phyloP scores from a whole-genome alignment of 1,284 basidiomycete genomes.

The Austroboletus novae-zelandiae region DNA sequence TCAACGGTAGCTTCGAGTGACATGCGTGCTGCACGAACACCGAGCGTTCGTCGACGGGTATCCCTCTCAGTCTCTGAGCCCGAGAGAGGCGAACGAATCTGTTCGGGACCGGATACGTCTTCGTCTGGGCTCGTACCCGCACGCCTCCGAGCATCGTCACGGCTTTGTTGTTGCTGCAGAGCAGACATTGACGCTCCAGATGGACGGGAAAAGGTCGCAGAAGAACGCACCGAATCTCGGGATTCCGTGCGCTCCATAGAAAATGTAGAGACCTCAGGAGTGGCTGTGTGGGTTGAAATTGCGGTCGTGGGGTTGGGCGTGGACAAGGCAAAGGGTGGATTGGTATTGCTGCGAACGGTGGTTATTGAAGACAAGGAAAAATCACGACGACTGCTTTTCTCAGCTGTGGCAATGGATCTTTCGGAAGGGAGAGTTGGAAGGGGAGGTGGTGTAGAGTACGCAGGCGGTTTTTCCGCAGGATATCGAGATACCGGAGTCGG shows the following conservation, averaged over 20 bases:
- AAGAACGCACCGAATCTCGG: conserved; percentile 40
- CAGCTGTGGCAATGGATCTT: conserved; percentile 28
- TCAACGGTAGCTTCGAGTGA: conserved; percentile 42
- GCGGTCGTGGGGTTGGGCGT: conserved; percentile 65
- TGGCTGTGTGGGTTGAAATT: conserved; percentile 58
- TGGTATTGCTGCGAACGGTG: conserved; percentile 48
- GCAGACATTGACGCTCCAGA: conserved; percentile 54
- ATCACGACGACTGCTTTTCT: conserved; percentile 42
- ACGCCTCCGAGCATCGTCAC: conserved; percentile 38
- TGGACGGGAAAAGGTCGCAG: conserved; percentile 62
- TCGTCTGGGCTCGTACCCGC: conserved; percentile 33
- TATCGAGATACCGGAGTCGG: conserved; percentile 57
- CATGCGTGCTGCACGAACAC: conserved; percentile 38
- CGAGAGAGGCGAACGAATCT: conserved; percentile 37
- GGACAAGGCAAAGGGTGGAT: conserved; percentile 44
- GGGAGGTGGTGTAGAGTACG: conserved; percentile 54
- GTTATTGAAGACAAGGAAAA: conserved; percentile 46
- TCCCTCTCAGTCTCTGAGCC: conserved; percentile 57
- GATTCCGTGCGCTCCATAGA: conserved; percentile 47
- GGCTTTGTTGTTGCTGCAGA: conserved; percentile 51
- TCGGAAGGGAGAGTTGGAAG: conserved; percentile 56
- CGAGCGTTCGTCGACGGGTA: conserved; percentile 42
- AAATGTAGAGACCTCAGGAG: conserved; percentile 38
- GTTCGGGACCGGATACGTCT: conserved; percentile 24
- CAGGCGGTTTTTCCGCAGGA: conserved; percentile 37